Conservation (phyloP, 495 filamentous ascomycete genomes). For the Massariosphaeria phaeospora region DNA sequence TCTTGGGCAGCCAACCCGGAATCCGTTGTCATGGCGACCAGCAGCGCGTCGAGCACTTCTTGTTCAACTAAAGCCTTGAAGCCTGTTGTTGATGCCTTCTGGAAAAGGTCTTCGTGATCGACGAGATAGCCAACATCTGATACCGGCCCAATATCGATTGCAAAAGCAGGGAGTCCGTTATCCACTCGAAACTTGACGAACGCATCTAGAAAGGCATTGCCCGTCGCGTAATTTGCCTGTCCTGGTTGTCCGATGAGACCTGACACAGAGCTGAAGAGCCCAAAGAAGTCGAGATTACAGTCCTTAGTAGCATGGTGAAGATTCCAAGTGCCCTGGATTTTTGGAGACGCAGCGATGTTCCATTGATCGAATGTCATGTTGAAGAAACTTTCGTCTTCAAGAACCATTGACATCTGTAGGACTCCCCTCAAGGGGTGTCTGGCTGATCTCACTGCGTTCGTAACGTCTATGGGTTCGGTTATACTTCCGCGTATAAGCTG, state of each 20-base stretch:
- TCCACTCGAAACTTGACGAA: slow-evolving; percentile 6
- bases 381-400: slow-evolving; percentile 26
- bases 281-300: slow-evolving; percentile 29
- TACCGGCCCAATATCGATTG: slow-evolving; percentile 20
- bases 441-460: neutral
- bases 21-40: neutral
- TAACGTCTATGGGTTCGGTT: neutral
- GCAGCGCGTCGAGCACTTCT: neutral
- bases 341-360: neutral
- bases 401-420: slow-evolving; percentile 30
- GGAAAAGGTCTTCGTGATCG: slow-evolving; percentile 2
- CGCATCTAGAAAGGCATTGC: slow-evolving; percentile 24
- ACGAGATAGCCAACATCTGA: slow-evolving; percentile 19
- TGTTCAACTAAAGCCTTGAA: neutral
- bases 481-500: neutral
- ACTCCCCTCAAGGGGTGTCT: slow-evolving; percentile 28
- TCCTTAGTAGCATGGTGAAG: slow-evolving; percentile 1
- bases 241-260: slow-evolving; percentile 19
- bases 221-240: slow-evolving; percentile 28
- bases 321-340: slow-evolving; percentile 23
- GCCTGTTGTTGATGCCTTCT: neutral
- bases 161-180: neutral
- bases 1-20: neutral
- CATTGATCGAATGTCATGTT: slow-evolving; percentile 23
- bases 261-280: slow-evolving; percentile 11